Percentiles rank a stretch among this genome's conserved stretches.
phyloP scores from a whole-genome alignment of 306 rosid species.

The Mimosa pudica region DNA sequence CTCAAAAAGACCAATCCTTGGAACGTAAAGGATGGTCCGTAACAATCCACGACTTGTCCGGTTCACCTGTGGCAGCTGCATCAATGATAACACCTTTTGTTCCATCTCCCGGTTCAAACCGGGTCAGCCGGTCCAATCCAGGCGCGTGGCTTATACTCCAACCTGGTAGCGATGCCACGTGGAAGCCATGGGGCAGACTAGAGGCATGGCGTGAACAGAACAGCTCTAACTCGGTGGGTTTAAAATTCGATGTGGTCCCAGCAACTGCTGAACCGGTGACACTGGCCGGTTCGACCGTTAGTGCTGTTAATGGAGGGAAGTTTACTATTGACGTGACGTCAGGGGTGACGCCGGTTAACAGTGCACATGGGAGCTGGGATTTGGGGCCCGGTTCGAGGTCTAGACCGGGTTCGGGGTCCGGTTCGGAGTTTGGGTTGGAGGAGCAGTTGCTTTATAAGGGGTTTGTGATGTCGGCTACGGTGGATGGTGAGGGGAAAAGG shows the following conservation, averaged over 20 bases:
- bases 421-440: constrained; percentile 38
- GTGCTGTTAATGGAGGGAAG: constrained; percentile 46
- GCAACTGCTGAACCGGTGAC: constrained; percentile 47
- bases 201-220: constrained; percentile 53
- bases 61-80: constrained; percentile 50
- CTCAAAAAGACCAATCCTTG: constrained; percentile 7
- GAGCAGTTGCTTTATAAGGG: constrained; percentile 37
- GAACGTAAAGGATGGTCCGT: constrained; percentile 59
- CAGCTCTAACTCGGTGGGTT: constrained; percentile 44
- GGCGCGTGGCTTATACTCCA: constrained; percentile 56
- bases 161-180: constrained; percentile 53
- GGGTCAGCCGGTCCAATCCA: constrained; percentile 53
- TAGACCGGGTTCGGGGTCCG: constrained; percentile 23
- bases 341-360: constrained; percentile 45
- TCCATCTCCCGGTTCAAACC: constrained; percentile 53
- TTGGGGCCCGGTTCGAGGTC: constrained; percentile 39
- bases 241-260: constrained; percentile 45
- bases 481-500: constrained; percentile 42
- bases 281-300: constrained; percentile 38
- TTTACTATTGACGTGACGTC: constrained; percentile 46
- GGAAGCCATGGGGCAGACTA: constrained; percentile 60
- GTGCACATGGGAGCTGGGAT: constrained; percentile 47
- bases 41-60: constrained; percentile 51
- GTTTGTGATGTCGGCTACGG: constrained; percentile 55
- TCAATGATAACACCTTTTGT: constrained; percentile 47